Conservation (phyloP, 2,329 filamentous ascomycete genomes). For the Ophiocordyceps camponoti-leonardi region DNA sequence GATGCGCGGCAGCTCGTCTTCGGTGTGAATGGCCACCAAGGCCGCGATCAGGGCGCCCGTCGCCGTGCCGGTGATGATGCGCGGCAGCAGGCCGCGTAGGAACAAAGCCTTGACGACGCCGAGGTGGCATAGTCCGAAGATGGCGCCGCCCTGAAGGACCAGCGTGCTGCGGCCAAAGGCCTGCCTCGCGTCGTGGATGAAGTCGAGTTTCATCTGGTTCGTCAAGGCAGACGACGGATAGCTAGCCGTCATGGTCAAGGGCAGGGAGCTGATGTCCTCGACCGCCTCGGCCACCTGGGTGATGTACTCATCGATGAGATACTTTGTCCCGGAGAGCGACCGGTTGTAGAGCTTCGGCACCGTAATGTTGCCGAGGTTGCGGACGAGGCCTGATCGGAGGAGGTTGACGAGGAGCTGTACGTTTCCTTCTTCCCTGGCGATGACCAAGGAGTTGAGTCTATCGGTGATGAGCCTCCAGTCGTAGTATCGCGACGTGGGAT, state of each 20-base stretch:
- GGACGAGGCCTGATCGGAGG: slow-evolving; percentile 59
- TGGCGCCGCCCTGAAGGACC: slow-evolving; percentile 76
- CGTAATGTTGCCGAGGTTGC: slow-evolving; percentile 85
- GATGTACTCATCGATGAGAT: slow-evolving; percentile 81
- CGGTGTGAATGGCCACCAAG: slow-evolving; percentile 71
- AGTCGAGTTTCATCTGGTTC: slow-evolving; percentile 66
- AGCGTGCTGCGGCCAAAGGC: slow-evolving; percentile 76
- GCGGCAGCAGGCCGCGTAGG: slow-evolving; percentile 61
- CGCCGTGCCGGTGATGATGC: slow-evolving; percentile 81
- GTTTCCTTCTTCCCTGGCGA: slow-evolving; percentile 53
- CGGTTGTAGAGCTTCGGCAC: slow-evolving; percentile 66
- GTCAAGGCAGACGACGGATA: slow-evolving; percentile 27
- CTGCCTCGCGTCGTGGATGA: slow-evolving; percentile 73
- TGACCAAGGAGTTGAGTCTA: slow-evolving; percentile 52
- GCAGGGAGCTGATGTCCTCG: slow-evolving; percentile 53
- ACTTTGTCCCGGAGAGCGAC: slow-evolving; percentile 76
- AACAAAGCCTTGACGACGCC: slow-evolving; percentile 82
- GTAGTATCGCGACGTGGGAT: slow-evolving; percentile 65
- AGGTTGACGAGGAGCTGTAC: slow-evolving; percentile 61
- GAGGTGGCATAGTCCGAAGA: slow-evolving; percentile 80
- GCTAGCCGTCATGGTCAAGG: slow-evolving; percentile 29
- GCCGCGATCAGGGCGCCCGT: slow-evolving; percentile 83
- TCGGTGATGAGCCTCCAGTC: slow-evolving; percentile 73
- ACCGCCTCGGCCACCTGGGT: slow-evolving; percentile 68
- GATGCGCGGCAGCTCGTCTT: slow-evolving; percentile 65